Base-by-base conservation (phyloP, 306 rosid genomes). In the Sechiopsis laciniata region DNA sequence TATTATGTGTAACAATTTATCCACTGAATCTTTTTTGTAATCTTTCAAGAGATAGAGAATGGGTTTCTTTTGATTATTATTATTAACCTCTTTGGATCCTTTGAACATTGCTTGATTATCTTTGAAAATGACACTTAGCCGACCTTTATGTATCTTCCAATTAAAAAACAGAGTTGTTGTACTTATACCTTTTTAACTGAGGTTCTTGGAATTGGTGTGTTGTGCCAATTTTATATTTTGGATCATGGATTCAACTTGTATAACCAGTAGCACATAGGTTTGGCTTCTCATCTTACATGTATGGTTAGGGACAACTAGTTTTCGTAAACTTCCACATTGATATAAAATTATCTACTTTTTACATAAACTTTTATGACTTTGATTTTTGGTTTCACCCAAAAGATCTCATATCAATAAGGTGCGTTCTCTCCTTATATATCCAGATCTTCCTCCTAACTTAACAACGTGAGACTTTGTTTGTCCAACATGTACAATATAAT, bases 11-110 rank as follows among this genome's bases (percentile, higher is more conserved):
- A 61, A 29, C 14, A 14, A 29, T 26, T 2, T 62, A 12, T 37
- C 70, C 70, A 63, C 70, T 63, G 0, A 63, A 63, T 63, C 70
- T n/a, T 37, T 12, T 35, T 37, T 32, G 70, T 63, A 9, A 63
- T 63, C 51, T 35, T 35, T 37, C 22, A 8, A 35, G 51, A 3
- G 22, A 63, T 8, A 35, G 70, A 35, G 15, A 8, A n/a, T 9
- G 40, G 70, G 40, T 63, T 63, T 55, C 60, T 19, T 55, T 55
- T 55, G 24, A 19, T 55, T 55, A 55, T 55, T 16, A 55, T 55
- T 2, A 55, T 32, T 32, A 32, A 4, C 60, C 58, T 8, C 2
- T 54, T 56, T 20, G 26, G 61, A 56, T 56, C 14, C 37, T 5
- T 57, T 57, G 63, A 57, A 35, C 11, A 7, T 35, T 35, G 51